Evolutionary conservation across 257 asterid genomes (phyloP), one percentile per base, ranked within the genome.

Genomic region (Solanum boliviense): DNA sequence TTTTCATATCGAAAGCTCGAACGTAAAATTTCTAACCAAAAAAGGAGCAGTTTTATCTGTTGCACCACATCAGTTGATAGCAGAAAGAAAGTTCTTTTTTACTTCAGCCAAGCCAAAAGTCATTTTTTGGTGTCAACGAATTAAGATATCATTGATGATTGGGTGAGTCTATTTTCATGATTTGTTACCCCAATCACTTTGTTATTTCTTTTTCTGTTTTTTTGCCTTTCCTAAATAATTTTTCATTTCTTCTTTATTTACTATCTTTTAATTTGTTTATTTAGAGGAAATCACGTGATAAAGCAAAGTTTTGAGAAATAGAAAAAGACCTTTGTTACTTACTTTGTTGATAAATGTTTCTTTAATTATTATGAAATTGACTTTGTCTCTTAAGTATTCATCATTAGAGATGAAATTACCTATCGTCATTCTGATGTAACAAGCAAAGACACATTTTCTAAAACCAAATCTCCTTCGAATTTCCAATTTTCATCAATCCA

Each of bases 201-300:
- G 11, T 84, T 73, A 81, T 36, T 81, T 44, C 72, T 29, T 23
- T 12, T 12, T 15, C 62, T 16, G 25, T 48, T n/a, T 35, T 31
- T 56, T n/a, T 7, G 25, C 67, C 27, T 58, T 58, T 3, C 67
- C 5, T 41, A 48, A 76, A 84, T 41, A 46, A 58, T 58, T 46
- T 58, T 44, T 44, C 48, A 18, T 56, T 5, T 88, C 20, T 34
- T 21, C 21, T 56, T 70, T 65, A 13, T 87, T 78, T 44, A n/a
- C 12, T 78, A 5, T 7, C 34, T 44, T 13, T n/a, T 36, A 11
- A 36, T 25, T 78, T 44, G 73, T 87, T 89, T 34, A 84, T 68
- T 34, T 58, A 29, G 94, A 94, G 95, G 90, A 91, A 93, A 94
- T 94, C 95, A 92, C 95, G 95, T 94, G 89, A 92, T 90, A 94